These are phyloP conservation scores for Berkeleyomyces rouxiae DNA, from an alignment of 2,329 filamentous ascomycete genomes.

Conservation along the genomic window DNA sequence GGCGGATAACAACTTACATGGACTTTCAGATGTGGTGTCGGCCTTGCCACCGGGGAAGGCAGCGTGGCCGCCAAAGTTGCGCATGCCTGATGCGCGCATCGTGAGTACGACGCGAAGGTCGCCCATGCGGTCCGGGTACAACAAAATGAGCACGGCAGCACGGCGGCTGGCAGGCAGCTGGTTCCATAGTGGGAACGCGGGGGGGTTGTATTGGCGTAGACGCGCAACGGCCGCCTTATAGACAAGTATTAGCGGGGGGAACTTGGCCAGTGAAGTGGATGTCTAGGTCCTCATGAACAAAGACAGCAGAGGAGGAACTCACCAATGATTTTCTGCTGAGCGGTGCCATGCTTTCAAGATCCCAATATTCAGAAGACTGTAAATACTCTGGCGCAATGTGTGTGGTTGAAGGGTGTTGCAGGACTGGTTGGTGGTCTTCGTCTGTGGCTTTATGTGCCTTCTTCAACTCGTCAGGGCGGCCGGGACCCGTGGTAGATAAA, in stretches of 20 bases:
- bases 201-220: slow-evolving; percentile 42
- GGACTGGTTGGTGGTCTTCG: not conserved
- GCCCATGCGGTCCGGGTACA: slow-evolving; percentile 71
- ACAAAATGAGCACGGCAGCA: slow-evolving; percentile 72
- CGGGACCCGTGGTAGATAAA: not conserved
- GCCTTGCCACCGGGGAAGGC: slow-evolving; percentile 71
- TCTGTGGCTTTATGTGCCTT: not conserved
- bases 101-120: slow-evolving; percentile 59
- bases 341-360: slow-evolving; percentile 39
- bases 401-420: not conserved
- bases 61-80: slow-evolving; percentile 67
- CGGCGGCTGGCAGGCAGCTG: slow-evolving; percentile 46
- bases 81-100: slow-evolving; percentile 46
- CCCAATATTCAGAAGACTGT: slow-evolving; percentile 29
- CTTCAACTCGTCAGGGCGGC: not conserved
- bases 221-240: slow-evolving; percentile 41
- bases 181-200: slow-evolving; percentile 46
- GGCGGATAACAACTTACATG: slow-evolving; percentile 29
- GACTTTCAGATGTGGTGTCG: slow-evolving; percentile 39
- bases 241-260: not conserved
- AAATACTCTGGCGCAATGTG: not conserved
- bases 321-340: slow-evolving; percentile 38
- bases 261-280: not conserved
- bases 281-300: not conserved
- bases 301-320: slow-evolving; percentile 20